Conservation (phyloP, 495 filamentous ascomycete species). For the Usnea hakonensis region DNA sequence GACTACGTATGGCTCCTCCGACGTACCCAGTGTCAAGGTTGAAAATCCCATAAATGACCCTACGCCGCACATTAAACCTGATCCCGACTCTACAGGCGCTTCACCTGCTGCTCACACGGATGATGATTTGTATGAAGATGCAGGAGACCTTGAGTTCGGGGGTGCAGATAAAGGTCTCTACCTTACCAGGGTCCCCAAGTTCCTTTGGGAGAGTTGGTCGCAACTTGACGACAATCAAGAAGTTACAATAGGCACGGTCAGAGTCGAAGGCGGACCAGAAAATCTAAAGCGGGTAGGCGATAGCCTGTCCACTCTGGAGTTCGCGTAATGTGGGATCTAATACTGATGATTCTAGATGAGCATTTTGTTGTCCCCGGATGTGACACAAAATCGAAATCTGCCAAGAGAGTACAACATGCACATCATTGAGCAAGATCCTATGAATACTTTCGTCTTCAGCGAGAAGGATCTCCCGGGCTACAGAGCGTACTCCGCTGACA, state of each 20-base stretch:
- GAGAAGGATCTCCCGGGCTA: constrained; percentile 85
- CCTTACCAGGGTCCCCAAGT: constrained; percentile 68
- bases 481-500: constrained; percentile 35
- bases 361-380: constrained; percentile 29
- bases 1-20: constrained; percentile 6
- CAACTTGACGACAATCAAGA: constrained; percentile 52
- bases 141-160: constrained; percentile 74
- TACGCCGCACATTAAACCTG: constrained; percentile 50
- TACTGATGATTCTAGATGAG: constrained; percentile 24
- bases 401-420: constrained; percentile 80
- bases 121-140: constrained; percentile 79
- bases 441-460: constrained; percentile 83
- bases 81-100: constrained; percentile 51
- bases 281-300: constrained; percentile 46
- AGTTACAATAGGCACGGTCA: constrained; percentile 68
- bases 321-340: not conserved
- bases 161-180: constrained; percentile 52
- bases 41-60: constrained; percentile 13
- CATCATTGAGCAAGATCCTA: constrained; percentile 49
- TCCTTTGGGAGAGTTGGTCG: constrained; percentile 64
- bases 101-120: constrained; percentile 57
- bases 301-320: not conserved
- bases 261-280: constrained; percentile 49
- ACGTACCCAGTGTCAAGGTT: constrained; percentile 19
- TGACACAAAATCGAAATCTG: constrained; percentile 54